A percentile compares a stretch with the other conserved stretches of the same genome.
phyloP scores from a whole-genome alignment of 192 early-diverging fungal species.

The Gigaspora rosea region DNA sequence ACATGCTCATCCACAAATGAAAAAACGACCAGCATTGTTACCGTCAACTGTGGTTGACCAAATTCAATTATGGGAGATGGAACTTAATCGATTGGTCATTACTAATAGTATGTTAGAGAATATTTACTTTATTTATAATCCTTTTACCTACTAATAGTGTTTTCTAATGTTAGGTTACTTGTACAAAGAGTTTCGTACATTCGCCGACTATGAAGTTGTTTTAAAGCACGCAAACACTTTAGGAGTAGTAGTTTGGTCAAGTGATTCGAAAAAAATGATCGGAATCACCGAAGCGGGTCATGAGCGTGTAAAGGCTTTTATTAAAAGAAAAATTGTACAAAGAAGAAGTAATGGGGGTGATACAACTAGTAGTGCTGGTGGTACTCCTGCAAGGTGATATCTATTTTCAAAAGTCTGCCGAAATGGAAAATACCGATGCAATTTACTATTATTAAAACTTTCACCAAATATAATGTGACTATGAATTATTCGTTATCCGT shows the following conservation, averaged over 20 bases:
- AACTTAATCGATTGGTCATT: constrained; percentile 76
- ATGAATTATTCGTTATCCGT: too few relatives aligned
- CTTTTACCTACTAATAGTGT: not conserved
- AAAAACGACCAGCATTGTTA: constrained; percentile 75
- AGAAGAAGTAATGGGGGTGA: constrained; percentile 8
- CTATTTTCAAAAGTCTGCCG: too few relatives aligned
- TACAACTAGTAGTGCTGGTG: not conserved
- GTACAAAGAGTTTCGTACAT: constrained; percentile 75
- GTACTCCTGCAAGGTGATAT: not conserved
- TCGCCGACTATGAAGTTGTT: constrained; percentile 73
- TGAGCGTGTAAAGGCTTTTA: constrained; percentile 57
- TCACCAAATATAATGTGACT: too few relatives aligned
- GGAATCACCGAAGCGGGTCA: constrained; percentile 78
- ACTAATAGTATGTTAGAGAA: constrained; percentile 37
- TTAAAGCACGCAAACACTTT: constrained; percentile 76
- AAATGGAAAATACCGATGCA: too few relatives aligned
- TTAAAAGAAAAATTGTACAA: constrained; percentile 36
- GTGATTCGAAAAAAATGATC: constrained; percentile 66
- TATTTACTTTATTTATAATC: not conserved
- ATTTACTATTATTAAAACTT: too few relatives aligned
- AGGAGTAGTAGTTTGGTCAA: constrained; percentile 79
- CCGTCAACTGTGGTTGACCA: constrained; percentile 94
- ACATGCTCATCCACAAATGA: constrained; percentile 94
- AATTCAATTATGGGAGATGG: constrained; percentile 95
- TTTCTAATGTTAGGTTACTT: constrained; percentile 50